Evolutionary conservation across 2,329 filamentous ascomycete species (phyloP), one percentile per base, ranked within the genome.

Genomic region (Alternaria longipes): DNA sequence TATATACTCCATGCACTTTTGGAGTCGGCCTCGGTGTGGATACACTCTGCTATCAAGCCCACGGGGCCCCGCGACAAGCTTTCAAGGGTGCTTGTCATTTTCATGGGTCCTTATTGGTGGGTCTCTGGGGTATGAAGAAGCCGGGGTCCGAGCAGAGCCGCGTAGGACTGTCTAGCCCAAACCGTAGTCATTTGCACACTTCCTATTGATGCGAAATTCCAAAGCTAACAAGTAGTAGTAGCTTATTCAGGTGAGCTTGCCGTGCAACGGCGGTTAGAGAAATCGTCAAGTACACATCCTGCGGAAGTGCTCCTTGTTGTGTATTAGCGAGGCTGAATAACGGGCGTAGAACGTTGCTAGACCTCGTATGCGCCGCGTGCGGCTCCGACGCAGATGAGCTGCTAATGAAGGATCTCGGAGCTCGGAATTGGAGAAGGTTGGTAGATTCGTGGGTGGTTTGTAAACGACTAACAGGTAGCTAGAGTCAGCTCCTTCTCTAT

Each of bases 41-140:
- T 44, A 51, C 49, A 32, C 14, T 36, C 30, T 49, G 46, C 30
- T 36, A 44, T 14, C 50, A 57, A 38, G 44, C 62, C 66, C 64
- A 69, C 53, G 66, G 66, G 66, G 66, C 66, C 56, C 64, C 66
- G 64, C 64, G 59, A 56, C 51, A 67, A 64, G 60, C 62, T 64
- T 68, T 66, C 22, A 45, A 47, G 54, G 30, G 42, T 32, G 49
- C 63, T 60, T 59, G 60, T 62, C 54, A 28, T 59, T 50, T 38
- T 45, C 53, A 59, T 60, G 54, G 45, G 45, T 41, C 38, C 40
- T 56, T 55, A 47, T 56, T 67, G 50, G 62, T 60, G 65, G 64
- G 56, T 46, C 42, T 47, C 54, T 45, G 61, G 53, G 47, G 32
- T 40, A 40, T 24, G 28, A 41, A 20, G 6, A 30, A 8, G 14